Evolutionary conservation across 2,329 filamentous ascomycete genomes (phyloP), one percentile per base, ranked within the genome.

Genomic region (Xylogone sp.): DNA sequence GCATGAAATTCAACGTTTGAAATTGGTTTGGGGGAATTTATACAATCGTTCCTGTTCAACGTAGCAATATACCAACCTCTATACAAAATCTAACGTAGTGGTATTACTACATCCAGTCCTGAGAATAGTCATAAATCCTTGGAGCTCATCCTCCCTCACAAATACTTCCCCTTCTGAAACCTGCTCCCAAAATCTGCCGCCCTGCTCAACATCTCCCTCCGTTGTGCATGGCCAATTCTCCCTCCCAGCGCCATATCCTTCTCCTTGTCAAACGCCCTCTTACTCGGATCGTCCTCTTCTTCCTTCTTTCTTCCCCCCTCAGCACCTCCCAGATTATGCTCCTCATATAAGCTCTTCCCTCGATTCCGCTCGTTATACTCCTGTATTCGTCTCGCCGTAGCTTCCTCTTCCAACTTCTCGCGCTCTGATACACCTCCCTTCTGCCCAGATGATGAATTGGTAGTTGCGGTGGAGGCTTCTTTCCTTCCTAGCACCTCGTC

Each of bases 271-370:
- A 97, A 97, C 0, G 83, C 87, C 54, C 93, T 78, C 69, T 88
- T 87, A 68, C 90, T 96, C 1, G 94, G 93, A 66, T 97, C 92
- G 69, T 97, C 93, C 20, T 94, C 89, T 56, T 90, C 83, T 56
- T 85, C 83, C 18, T 79, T 74, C 6, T 65, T 71, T 46, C 45
- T 49, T 50, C 59, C 49, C 50, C 42, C 46, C 46, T 10, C 50
- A 50, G 29, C 59, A 51, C 22, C 57, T 63, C 65, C 69, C n/a
- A n/a, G n/a, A 53, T 59, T 66, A 57, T 64, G 66, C 39, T 71
- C 63, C 57, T 84, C 81, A 56, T 82, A 80, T 43, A 87, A 70
- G 55, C 78, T 84, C 65, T 72, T 77, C 2, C 78, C 79, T 42
- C 83, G 71, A 48, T 59, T 71, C 20, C 72, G 73, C 69, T 76